Evolutionary conservation across 2,329 filamentous ascomycete genomes (phyloP), one percentile per base, ranked within the genome.

Genomic region (Colletotrichum chlorophyti): DNA sequence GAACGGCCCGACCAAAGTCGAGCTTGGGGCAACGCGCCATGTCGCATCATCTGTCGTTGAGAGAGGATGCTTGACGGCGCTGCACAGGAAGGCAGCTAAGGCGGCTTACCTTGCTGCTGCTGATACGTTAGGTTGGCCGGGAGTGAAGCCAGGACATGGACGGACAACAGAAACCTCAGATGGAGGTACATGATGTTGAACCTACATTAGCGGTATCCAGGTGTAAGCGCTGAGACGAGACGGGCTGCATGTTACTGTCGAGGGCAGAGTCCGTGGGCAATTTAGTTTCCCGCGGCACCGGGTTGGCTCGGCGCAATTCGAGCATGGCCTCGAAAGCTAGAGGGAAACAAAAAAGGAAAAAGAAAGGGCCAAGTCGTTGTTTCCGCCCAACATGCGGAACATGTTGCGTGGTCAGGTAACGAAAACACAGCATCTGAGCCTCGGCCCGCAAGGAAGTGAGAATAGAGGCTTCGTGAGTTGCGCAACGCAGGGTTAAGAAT

Each of bases 21-120:
- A 32, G 43, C 49, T 59, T 29, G 29, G 55, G 43, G 49, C n/a
- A 45, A 37, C 51, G 23, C 31, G 50, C 50, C 48, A 49, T 23
- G 43, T 40, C 7, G 51, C 51, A 59, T 49, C 31, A 31, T 45
- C 43, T 43, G 37, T 59, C 49, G 43, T 55, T 55, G 51, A 55
- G 55, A 15, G 24, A 37, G 42, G 43, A n/a, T 35, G 53, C 26
- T 43, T 29, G 14, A 27, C 21, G 34, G 41, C 27, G 43, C 37
- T 59, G 43, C 55, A 59, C 49, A 40, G 31, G 6, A 45, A 21
- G 23, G 37, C 51, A 50, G 40, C 26, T 49, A 38, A 49, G 43
- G 32, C 32, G 29, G 41, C 55, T 46, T 37, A 32, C 11, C 51
- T 41, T 48, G 49, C 49, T 40, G 45, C 34, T 34, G 31, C 41